These are phyloP conservation scores for Allium cepa DNA, from an alignment of 106 monocot species.

Conservation along the genomic window DNA sequence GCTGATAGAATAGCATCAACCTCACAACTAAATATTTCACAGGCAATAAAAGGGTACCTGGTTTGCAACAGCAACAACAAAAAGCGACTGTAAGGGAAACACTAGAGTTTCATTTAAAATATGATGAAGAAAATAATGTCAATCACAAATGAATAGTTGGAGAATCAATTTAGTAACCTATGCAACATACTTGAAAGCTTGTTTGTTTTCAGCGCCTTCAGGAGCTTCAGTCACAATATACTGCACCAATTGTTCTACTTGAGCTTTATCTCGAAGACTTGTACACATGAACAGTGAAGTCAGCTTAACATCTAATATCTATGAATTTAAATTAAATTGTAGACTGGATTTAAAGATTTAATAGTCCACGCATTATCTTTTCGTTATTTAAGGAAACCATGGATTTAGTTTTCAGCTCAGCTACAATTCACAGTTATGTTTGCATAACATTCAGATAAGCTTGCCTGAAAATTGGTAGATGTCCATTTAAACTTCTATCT, in stretches of 20 bases:
- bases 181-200: slow-evolving; percentile 50
- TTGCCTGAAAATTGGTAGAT: background rate
- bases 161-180: background rate
- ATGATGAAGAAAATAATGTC: background rate
- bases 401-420: background rate
- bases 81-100: slow-evolving; percentile 9
- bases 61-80: background rate
- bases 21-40: slow-evolving; percentile 76
- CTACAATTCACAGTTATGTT: background rate
- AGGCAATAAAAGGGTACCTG: slow-evolving; percentile 79
- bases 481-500: background rate
- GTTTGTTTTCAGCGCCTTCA: slow-evolving; percentile 62
- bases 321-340: background rate
- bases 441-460: background rate
- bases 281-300: background rate
- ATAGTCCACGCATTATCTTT: background rate
- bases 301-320: background rate
- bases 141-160: background rate
- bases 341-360: background rate
- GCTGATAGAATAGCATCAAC: slow-evolving; percentile 65
- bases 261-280: slow-evolving; percentile 66
- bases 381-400: background rate
- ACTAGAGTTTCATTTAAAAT: background rate
- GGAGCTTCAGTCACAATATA: slow-evolving; percentile 79
- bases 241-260: slow-evolving; percentile 73